Conservation (phyloP, 805 yeast species). For the Candida ipomoeae region DNA sequence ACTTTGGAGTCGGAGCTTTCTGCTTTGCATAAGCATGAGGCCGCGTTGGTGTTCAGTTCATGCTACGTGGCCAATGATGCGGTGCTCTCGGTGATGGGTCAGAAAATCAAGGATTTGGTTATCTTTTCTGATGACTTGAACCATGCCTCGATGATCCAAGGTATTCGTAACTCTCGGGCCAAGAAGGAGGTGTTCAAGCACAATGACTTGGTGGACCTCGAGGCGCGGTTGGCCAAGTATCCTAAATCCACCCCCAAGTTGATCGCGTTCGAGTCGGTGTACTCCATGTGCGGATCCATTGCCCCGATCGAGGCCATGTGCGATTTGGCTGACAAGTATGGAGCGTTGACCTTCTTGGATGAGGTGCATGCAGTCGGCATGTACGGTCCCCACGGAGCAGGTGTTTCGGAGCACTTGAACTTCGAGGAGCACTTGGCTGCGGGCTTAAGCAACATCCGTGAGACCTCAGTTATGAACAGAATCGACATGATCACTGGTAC, state of each 20-base stretch:
- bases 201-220: constrained; percentile 82
- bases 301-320: constrained; percentile 91
- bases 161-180: constrained; percentile 86
- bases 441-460: constrained; percentile 47
- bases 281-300: constrained; percentile 97
- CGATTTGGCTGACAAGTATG: constrained; percentile 95
- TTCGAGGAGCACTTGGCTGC: constrained; percentile 73
- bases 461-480: constrained; percentile 70
- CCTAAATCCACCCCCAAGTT: constrained; percentile 89
- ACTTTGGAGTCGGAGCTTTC: constrained; percentile 83
- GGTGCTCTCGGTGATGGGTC: constrained; percentile 84
- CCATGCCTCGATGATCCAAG: constrained; percentile 98
- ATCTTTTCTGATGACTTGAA: constrained; percentile 89
- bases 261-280: constrained; percentile 95
- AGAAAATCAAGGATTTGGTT: constrained; percentile 82
- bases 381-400: constrained; percentile 99
- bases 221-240: constrained; percentile 66
- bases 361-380: constrained; percentile 99
- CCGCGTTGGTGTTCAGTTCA: constrained; percentile 90
- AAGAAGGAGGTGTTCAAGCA: constrained; percentile 88
- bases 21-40: constrained; percentile 88
- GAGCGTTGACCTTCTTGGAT: constrained; percentile 93
- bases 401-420: constrained; percentile 96
- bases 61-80: constrained; percentile 98
- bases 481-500: constrained; percentile 97